Evolutionary conservation across 2,329 filamentous ascomycete genomes (phyloP), one percentile per base, ranked within the genome.

Genomic region (Scortechinia acanthostroma): DNA sequence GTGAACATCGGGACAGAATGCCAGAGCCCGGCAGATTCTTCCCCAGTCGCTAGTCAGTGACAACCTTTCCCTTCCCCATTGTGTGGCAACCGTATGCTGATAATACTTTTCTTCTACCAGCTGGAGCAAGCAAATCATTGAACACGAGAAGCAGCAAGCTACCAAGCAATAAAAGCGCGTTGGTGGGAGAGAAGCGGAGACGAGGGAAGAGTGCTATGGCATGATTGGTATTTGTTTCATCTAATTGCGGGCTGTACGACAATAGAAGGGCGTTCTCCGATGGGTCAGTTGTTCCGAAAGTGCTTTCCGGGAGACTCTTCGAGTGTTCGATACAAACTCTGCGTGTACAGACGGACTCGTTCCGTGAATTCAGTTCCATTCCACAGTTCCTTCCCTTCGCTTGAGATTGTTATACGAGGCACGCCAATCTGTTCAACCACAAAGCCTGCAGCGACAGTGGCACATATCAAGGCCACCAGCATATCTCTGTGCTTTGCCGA

Each of bases 341-440:
- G 10, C 20, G 35, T 40, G 35, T 40, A 40, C 35, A 40, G 35
- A 19, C 35, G 35, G 35, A 40, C 35, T 19, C 35, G 35, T 40
- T 40, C 35, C 35, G 35, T 40, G 17, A 40, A 40, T 40, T 40
- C 35, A 40, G 35, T 40, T 40, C 20, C 10, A 40, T 40, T 40
- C 35, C 35, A 40, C 6, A 40, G 10, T 40, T 40, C 35, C 35
- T 40, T 40, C n/a, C 10, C n/a, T 10, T 17, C 35, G 17, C 20
- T 17, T 10, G 10, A 19, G 6, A 17, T 19, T 19, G 35, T 15
- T 13, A 40, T 10, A 6, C 17, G 35, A 40, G 91, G 91, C 60
- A 94, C 78, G 1, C 93, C 91, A 44, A 95, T 82, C 62, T 98
- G 93, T 64, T 98, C 91, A 55, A 98, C 95, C 15, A 88, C 88